Base-by-base conservation (phyloP, 192 early-diverging fungal species). In the Coemansia sp. region DNA sequence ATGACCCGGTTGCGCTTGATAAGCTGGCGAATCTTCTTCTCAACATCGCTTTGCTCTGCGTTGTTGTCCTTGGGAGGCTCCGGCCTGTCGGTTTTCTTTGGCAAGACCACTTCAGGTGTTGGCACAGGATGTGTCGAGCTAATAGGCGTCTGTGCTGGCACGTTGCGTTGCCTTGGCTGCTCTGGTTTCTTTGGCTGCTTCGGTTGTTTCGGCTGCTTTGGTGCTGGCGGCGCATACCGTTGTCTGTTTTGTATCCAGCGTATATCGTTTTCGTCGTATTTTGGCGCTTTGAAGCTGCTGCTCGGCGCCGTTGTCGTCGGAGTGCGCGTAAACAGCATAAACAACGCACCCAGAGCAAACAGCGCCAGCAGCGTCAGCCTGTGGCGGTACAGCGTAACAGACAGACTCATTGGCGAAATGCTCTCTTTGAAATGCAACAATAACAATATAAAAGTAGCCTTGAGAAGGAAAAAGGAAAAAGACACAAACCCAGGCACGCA, bases 1-100 rank as follows among this genome's bases (percentile, higher is more conserved):
- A 80, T 80, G 9, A 80, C 77, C 19, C 77, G 71, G 68, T 68
- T 65, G 51, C 59, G 60, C 65, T 51, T 64, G 58, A 80, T 65
- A 12, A 80, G 68, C 21, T 60, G 34, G 9, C 65, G 68, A 22
- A 80, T 28, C 44, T 61, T 66, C 15, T 42, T 12, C 55, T 80
- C 71, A 6, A 60, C 71, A 2, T 60, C 54, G 6, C 61, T 64
- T 22, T 40, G 58, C 23, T 21, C 61, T 1, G 20, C 34, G 20
- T 31, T 36, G 60, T 62, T 28, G 12, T 38, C 50, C 4, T 26
- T 7, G n/a, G 20, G 11, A 14, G 22, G 21, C 50, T 52, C 22
- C 11, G 20, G 38, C 42, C 46, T 40, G 1, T 23, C 37, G 4
- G 0, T 8, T n/a, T 38, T 19, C 57, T 59, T 59, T 37, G 37